A percentile compares a stretch with the other conserved stretches of the same genome.
Evolutionary conservation across 2,329 filamentous ascomycete genomes (phyloP).

Genomic region (Teratosphaeriaceae sp.): DNA sequence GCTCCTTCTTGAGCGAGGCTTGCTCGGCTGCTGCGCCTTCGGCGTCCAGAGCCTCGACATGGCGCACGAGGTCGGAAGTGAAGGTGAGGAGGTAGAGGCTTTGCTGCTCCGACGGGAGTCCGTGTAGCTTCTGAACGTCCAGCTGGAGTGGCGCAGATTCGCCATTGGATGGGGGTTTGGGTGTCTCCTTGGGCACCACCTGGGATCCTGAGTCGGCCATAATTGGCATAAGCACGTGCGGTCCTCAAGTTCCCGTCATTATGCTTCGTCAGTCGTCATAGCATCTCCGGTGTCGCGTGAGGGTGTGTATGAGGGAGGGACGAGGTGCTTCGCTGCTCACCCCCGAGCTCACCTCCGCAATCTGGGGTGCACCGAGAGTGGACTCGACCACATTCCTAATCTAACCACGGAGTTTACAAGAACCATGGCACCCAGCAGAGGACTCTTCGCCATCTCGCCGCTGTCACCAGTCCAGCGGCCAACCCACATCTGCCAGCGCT

Average conservation of each 20-base stretch:
- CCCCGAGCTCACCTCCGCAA: slow-evolving; percentile 5
- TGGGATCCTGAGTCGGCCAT: slow-evolving; percentile 8
- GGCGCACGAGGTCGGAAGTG: slow-evolving; percentile 71
- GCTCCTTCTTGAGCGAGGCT: slow-evolving; percentile 84
- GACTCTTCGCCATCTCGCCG: slow-evolving; percentile 14
- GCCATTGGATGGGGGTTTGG: slow-evolving; percentile 13
- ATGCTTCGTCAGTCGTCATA: too few species aligned
- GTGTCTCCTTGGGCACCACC: slow-evolving; percentile 2
- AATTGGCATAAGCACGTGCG: slow-evolving; percentile 5
- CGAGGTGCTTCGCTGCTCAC: too few species aligned
- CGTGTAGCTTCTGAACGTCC: slow-evolving; percentile 81
- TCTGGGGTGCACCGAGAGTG: too few species aligned
- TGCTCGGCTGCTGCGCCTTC: slow-evolving; percentile 86
- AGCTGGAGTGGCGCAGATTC: slow-evolving; percentile 49
- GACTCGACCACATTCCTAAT: neutral
- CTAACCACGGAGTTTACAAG: neutral
- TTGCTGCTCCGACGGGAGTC: slow-evolving; percentile 88
- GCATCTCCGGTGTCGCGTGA: too few species aligned
- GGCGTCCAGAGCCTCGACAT: slow-evolving; percentile 66
- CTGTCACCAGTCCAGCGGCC: neutral
- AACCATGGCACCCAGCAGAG: slow-evolving; percentile 29
- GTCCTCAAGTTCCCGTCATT: neutral
- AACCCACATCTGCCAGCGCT: slow-evolving; percentile 10
- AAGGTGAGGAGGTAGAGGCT: slow-evolving; percentile 90
- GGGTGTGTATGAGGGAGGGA: too few species aligned